A percentile compares a stretch with the other conserved stretches of the same genome.
Evolutionary conservation across 441 rosid genomes (phyloP).

Genomic region (Gossypium armourianum): DNA sequence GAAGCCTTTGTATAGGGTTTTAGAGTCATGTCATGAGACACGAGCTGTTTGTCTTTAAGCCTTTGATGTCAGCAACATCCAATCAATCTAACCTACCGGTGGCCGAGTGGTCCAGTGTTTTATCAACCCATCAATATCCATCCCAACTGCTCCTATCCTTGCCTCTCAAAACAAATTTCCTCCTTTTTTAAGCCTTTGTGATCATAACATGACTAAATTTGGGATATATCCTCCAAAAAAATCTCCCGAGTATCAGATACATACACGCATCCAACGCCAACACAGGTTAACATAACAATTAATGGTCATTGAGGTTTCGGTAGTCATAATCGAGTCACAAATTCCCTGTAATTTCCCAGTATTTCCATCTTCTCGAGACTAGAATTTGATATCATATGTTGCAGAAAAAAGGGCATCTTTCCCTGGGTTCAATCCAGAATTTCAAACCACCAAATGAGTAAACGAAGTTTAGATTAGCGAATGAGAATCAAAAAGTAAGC

Average conservation of each 20-base stretch:
- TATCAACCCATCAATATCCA: slow-evolving; percentile 8
- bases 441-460: background rate
- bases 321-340: background rate
- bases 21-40: background rate
- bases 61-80: background rate
- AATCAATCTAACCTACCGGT: slow-evolving; percentile 14
- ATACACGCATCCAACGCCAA: background rate
- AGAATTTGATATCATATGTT: background rate
- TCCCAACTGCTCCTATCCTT: background rate
- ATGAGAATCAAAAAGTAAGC: background rate
- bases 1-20: background rate
- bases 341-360: background rate
- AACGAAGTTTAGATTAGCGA: background rate
- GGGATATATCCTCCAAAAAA: background rate
- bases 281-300: background rate
- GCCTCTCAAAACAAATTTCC: background rate
- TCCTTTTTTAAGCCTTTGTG: background rate
- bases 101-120: slow-evolving; percentile 15
- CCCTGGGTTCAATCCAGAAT: background rate
- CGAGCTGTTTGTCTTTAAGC: background rate
- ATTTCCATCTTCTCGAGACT: background rate
- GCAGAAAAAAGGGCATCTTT: background rate
- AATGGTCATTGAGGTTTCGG: background rate
- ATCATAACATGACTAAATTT: background rate
- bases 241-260: background rate